These are phyloP conservation scores for Hydnomerulius pinastri DNA, from an alignment of 768 basidiomycete genomes.

Conservation along the genomic window DNA sequence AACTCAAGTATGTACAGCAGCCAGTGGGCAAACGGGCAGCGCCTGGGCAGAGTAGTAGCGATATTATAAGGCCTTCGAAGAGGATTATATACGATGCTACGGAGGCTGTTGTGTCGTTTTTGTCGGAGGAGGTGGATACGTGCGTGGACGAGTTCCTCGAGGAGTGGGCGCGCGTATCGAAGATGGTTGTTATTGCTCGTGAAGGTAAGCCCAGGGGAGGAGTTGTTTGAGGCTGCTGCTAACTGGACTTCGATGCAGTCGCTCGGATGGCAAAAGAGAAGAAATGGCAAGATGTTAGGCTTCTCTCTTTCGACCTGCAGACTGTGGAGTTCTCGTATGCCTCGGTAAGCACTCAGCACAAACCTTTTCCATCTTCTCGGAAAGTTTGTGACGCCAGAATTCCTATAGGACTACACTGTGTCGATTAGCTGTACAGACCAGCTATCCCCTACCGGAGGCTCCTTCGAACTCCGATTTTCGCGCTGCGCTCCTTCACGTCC, in stretches of 20 bases:
- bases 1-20: slow-evolving; percentile 87
- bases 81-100: slow-evolving; percentile 88
- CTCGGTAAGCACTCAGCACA: slow-evolving; percentile 38
- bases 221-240: background rate
- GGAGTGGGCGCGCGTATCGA: slow-evolving; percentile 91
- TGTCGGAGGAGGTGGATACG: slow-evolving; percentile 82
- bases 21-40: slow-evolving; percentile 72
- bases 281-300: slow-evolving; percentile 72
- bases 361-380: background rate
- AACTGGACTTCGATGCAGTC: slow-evolving; percentile 44
- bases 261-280: slow-evolving; percentile 78
- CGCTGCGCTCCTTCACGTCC: slow-evolving; percentile 35
- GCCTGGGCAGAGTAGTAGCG: slow-evolving; percentile 46
- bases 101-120: slow-evolving; percentile 86
- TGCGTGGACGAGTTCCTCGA: slow-evolving; percentile 91
- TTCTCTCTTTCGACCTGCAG: slow-evolving; percentile 88
- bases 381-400: background rate
- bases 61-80: slow-evolving; percentile 79
- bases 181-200: slow-evolving; percentile 91
- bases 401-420: slow-evolving; percentile 71
- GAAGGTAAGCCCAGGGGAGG: slow-evolving; percentile 56
- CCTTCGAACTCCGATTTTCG: slow-evolving; percentile 74
- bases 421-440: slow-evolving; percentile 80
- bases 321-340: slow-evolving; percentile 90
- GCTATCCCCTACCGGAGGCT: slow-evolving; percentile 64